These are phyloP conservation scores for Agapanthus africanus DNA, from an alignment of 106 monocot genomes.

Conservation along the genomic window DNA sequence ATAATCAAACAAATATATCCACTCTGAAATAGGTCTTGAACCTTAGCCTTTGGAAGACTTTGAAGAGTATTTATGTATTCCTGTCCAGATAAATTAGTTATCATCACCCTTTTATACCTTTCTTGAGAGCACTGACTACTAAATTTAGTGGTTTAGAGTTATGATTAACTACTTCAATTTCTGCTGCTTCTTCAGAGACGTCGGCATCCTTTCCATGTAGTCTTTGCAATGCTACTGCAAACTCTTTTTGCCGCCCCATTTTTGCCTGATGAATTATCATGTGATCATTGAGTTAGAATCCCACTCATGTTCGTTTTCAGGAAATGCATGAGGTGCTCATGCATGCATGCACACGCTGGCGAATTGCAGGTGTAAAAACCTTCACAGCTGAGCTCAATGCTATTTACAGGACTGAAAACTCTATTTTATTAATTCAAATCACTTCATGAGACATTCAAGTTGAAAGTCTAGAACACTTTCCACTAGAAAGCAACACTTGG, in stretches of 20 bases:
- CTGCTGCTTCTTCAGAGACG: conserved; percentile 25
- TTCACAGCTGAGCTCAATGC: background rate
- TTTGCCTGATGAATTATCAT: conserved; percentile 47
- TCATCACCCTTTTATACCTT: conserved; percentile 3
- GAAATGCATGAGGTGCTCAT: background rate
- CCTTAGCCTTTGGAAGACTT: conserved; percentile 31
- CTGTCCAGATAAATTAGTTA: conserved; percentile 16
- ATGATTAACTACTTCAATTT: conserved; percentile 39
- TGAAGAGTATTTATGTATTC: conserved; percentile 42
- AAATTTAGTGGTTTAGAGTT: background rate
- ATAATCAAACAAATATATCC: conserved; percentile 33
- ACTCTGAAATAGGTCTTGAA: conserved; percentile 38
- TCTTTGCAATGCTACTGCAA: conserved; percentile 30
- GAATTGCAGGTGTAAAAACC: background rate
- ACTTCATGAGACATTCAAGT: background rate
- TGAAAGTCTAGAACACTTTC: background rate
- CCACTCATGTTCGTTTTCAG: background rate
- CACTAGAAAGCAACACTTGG: background rate
- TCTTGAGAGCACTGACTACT: background rate
- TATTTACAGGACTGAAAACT: background rate
- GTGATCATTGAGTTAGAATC: background rate
- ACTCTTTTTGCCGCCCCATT: conserved; percentile 40
- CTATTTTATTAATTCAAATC: background rate
- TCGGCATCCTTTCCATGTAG: conserved; percentile 30
- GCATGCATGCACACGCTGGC: background rate